A percentile compares a stretch with the other conserved stretches of the same genome.
phyloP scores from a whole-genome alignment of 2,329 filamentous ascomycete genomes.

The Exserohilum turcica region DNA sequence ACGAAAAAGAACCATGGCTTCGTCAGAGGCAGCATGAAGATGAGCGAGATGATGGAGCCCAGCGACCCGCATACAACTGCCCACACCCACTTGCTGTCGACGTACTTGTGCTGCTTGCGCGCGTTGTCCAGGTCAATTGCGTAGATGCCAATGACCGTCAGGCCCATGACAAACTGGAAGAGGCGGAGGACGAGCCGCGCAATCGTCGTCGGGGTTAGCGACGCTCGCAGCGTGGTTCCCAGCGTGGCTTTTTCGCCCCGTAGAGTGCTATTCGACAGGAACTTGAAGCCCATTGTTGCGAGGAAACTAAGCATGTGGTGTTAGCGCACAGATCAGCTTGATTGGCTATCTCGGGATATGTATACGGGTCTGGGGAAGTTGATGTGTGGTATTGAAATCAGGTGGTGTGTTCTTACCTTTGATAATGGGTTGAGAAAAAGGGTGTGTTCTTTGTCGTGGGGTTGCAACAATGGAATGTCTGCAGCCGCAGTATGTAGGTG shows the following conservation, averaged over 20 bases:
- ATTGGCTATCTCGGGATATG: no score
- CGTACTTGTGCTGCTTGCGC: slow-evolving; percentile 51
- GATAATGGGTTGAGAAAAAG: no score
- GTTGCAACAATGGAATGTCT: background rate
- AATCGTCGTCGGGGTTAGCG: slow-evolving; percentile 23
- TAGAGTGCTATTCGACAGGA: slow-evolving; percentile 36
- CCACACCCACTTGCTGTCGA: slow-evolving; percentile 57
- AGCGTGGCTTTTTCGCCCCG: slow-evolving; percentile 38
- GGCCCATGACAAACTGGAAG: slow-evolving; percentile 74
- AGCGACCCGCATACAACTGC: slow-evolving; percentile 53
- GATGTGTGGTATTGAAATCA: no score
- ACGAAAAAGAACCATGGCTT: slow-evolving; percentile 60
- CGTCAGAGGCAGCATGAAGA: slow-evolving; percentile 68
- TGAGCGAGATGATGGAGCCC: slow-evolving; percentile 42
- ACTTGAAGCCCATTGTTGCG: slow-evolving; percentile 34
- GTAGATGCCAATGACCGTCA: slow-evolving; percentile 77
- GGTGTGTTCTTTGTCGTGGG: no score
- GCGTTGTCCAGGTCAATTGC: slow-evolving; percentile 47
- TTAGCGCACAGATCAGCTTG: no score
- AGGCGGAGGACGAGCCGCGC: slow-evolving; percentile 69
- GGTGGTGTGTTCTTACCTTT: background rate
- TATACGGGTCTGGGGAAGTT: background rate
- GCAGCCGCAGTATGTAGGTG: background rate
- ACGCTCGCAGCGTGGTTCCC: slow-evolving; percentile 27
- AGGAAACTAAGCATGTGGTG: background rate